These are phyloP conservation scores for Penicillium argentinense DNA, from an alignment of 495 filamentous ascomycete genomes.

Conservation along the genomic window DNA sequence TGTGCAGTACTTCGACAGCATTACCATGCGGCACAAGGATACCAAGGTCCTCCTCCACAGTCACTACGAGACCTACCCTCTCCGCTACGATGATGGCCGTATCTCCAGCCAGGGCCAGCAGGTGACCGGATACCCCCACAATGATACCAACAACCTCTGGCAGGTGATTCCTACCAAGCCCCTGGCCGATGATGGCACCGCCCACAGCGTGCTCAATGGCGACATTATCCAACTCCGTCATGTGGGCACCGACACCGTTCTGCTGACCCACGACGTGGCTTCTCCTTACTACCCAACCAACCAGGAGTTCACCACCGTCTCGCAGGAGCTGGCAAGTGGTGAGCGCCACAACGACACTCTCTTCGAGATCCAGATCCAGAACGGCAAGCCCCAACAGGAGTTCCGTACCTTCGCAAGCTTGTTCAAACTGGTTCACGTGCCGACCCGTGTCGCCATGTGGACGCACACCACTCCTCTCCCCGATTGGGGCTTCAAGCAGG, in stretches of 20 bases:
- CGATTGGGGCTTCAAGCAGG: conserved; percentile 95
- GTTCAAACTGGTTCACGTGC: conserved; percentile 92
- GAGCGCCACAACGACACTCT: conserved; percentile 84
- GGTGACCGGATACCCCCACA: conserved; percentile 96
- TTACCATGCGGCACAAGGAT: conserved; percentile 91
- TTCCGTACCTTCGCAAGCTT: conserved; percentile 87
- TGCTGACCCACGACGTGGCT: conserved; percentile 97
- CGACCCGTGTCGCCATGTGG: conserved; percentile 98
- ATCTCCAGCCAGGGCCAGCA: conserved; percentile 98
- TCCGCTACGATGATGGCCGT: conserved; percentile 95
- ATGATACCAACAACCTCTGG: conserved; percentile 99
- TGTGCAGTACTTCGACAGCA: conserved; percentile 86
- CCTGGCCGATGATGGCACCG: conserved; percentile 47
- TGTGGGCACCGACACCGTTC: conserved; percentile 78
- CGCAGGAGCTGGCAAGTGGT: conserved; percentile 69
- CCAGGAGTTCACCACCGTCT: conserved; percentile 92
- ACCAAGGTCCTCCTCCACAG: conserved; percentile 96
- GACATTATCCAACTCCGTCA: conserved; percentile 89
- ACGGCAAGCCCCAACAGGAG: conserved; percentile 76
- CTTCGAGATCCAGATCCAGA: conserved; percentile 89
- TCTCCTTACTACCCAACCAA: conserved; percentile 96
- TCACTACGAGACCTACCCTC: conserved; percentile 82
- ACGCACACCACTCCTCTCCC: conserved; percentile 91
- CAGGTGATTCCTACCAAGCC: conserved; percentile 73
- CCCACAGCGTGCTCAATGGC: conserved; percentile 73